Conservation (phyloP, 306 rosid genomes). For the Prinsepia uniflora region DNA sequence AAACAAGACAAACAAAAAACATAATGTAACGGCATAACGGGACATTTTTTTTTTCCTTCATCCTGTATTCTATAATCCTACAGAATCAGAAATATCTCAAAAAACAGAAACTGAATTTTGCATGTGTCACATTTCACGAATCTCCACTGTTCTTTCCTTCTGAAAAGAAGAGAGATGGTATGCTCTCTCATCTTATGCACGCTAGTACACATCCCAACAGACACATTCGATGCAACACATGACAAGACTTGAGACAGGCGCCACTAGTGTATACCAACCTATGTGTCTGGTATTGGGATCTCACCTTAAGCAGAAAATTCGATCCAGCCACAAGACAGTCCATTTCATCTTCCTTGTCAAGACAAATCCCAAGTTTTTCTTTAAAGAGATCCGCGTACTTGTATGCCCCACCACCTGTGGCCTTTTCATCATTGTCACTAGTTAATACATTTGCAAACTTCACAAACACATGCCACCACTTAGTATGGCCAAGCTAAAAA, state of each 20-base stretch:
- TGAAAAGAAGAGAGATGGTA: not conserved
- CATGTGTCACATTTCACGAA: not conserved
- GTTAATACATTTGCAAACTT: conserved; percentile 27
- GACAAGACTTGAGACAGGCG: conserved; percentile 9
- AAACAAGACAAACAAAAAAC: not conserved
- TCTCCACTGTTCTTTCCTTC: not conserved
- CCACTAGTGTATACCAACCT: conserved; percentile 17
- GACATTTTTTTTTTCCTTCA: not conserved
- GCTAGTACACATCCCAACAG: not conserved
- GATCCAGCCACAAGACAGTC: conserved; percentile 96
- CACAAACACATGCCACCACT: conserved; percentile 28
- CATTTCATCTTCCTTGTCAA: conserved; percentile 96
- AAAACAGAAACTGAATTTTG: not conserved
- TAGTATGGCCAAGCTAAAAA: conserved; percentile 1
- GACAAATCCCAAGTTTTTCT: conserved; percentile 70
- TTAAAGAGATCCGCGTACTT: conserved; percentile 72
- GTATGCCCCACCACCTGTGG: conserved; percentile 95
- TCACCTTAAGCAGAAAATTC: conserved; percentile 91
- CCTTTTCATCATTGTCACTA: conserved; percentile 50
- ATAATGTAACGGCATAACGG: too few relatives aligned
- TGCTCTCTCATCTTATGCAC: not conserved
- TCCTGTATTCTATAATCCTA: not conserved
- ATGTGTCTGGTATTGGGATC: conserved; percentile 29
- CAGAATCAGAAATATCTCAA: not conserved
- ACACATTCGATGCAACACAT: conserved; percentile 1